Base-by-base conservation (phyloP, 1,284 basidiomycete genomes). In the Hemileia vastatrix region DNA sequence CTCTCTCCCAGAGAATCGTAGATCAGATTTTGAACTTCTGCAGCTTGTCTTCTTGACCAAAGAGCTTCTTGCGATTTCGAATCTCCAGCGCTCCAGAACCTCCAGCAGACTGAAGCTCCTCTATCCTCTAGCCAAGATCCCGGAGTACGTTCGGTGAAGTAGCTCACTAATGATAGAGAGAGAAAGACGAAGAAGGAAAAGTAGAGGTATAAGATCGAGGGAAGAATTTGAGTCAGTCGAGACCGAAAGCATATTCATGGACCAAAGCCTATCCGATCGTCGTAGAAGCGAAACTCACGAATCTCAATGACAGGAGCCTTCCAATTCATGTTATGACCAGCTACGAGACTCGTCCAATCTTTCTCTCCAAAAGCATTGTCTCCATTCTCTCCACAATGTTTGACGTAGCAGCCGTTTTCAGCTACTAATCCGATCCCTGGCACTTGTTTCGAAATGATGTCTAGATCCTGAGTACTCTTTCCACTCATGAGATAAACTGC, bases 21-120 rank as follows among this genome's bases (percentile, higher is more conserved):
- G 67, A 92, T 88, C 72, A 91, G 86, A 75, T 91, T 91, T 76
- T 91, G 88, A 23, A 88, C 88, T 74, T 91, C 90, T 0, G 87
- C 87, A 1, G 89, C 88, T 74, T 91, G 88, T 23, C 89, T 79
- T 27, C 85, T 81, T 0, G 88, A 88, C 88, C 88, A 90, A 66
- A 83, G 83, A 6, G 83, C 80, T 68, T 85, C 84, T 0, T 81
- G 76, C 40, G 79, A 78, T 52, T 82, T 79, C 23, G 70, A 66
- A 33, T 76, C 72, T 23, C 78, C 73, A 3, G 80, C 83, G 2
- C 82, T 84, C 83, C 84, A 88, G 80, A 86, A 92, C 1, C 87
- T 81, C 87, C 88, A 91, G 3, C 88, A 82, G 65, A 91, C 78
- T 4, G 86, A 88, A 0, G 88, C 86, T 33, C 86, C 84, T n/a